phyloP scores from a whole-genome alignment of 169 alveolate genomes.

The Amoebophrya sp. region DNA sequence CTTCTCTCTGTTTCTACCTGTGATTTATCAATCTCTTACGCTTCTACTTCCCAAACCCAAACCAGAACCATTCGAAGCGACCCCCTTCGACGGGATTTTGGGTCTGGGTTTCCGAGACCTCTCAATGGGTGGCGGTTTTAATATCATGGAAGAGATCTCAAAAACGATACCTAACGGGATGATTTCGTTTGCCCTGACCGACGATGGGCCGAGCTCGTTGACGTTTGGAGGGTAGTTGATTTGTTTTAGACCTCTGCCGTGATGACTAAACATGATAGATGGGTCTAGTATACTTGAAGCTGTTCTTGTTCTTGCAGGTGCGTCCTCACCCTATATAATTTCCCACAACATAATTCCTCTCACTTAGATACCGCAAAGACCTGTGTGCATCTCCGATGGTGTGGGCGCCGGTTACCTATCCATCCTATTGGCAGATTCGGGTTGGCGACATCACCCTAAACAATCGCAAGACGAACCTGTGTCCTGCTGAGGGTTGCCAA shows the following conservation, averaged over 20 bases:
- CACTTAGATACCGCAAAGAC: neutral
- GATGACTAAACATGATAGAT: too few relatives aligned
- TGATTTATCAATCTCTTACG: too few relatives aligned
- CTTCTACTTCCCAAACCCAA: too few relatives aligned
- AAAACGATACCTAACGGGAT: neutral
- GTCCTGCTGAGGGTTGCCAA: neutral
- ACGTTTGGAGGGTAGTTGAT: neutral
- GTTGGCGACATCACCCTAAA: neutral
- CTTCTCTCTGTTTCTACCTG: too few relatives aligned
- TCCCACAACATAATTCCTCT: neutral
- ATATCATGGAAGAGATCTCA: neutral
- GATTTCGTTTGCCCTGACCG: neutral
- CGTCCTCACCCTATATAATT: too few relatives aligned
- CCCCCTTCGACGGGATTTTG: slow-evolving; percentile 16
- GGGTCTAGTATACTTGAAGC: too few relatives aligned
- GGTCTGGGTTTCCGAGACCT: neutral
- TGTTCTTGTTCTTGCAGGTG: too few relatives aligned
- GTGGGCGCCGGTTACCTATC: slow-evolving; percentile 7
- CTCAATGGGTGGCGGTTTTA: neutral
- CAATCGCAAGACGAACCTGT: neutral
- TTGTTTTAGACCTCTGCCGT: too few relatives aligned
- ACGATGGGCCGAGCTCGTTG: neutral
- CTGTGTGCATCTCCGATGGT: slow-evolving; percentile 17
- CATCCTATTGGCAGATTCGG: neutral
- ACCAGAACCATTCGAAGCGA: neutral